Base-by-base conservation (phyloP, 768 basidiomycete species). In the Plicaturopsis crispa region DNA sequence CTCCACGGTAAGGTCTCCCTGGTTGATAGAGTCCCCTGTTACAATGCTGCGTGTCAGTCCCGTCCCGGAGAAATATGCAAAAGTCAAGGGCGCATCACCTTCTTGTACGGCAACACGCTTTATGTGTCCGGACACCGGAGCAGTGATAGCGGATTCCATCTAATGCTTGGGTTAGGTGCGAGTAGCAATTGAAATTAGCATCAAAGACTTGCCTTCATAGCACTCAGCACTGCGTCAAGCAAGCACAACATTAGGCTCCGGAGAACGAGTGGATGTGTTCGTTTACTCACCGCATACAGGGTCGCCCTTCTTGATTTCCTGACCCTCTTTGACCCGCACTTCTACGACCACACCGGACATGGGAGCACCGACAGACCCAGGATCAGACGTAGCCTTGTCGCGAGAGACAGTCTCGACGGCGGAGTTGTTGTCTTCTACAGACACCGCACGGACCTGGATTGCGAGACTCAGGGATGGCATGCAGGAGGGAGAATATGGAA, bases 281-380 rank as follows among this genome's bases (percentile, higher is more conserved):
- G n/a, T 42, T 39, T 31, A 76, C 82, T 63, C 60, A 86, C 84
- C 80, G 61, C 86, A 86, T 47, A 97, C 67, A 41, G 94, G 92
- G 66, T 99, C 96, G 36, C 96, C 96, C 65, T 92, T 94, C 79
- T 84, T 93, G 61, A 99, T 92, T 55, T 94, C 90, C 42, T 93
- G 84, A 17, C 92, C 92, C 61, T 98, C 96, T 66, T 96, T 94
- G 43, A 97, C 93, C 53, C 94, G 74, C 34, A 99, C 92, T 60
- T 99, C 96, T 13, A 99, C 87, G 39, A 98, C 92, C 35, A 98
- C 94, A 60, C 93, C 96, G 41, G 89, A 90, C 91, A 96, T 94
- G 3, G 92, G 89, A 35, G 91, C 90, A 39, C 93, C 96, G 45
- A 98, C 84, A n/a, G 88, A 92, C 48, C 96, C 94, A 43, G 94